Evolutionary conservation across 225 moss, liverwort and hornwort genomes (phyloP).

Genomic region (Pseudoscleropodium purum): DNA sequence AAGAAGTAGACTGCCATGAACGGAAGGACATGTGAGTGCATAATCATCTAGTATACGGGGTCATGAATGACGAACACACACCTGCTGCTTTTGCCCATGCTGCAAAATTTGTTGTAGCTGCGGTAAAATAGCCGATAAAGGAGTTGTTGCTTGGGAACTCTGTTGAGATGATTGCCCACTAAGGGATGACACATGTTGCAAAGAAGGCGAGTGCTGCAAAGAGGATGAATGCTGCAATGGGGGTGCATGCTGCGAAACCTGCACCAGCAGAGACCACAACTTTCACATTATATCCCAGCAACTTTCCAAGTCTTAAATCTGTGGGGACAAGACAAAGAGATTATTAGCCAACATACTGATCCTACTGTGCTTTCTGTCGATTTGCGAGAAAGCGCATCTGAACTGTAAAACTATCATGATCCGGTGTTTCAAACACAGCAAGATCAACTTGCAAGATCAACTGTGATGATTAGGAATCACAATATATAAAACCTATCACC

Average conservation of each 20-base stretch:
- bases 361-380: neutral
- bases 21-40: neutral
- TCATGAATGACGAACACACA: neutral
- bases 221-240: slow-evolving; percentile 9
- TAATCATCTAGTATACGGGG: neutral
- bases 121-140: slow-evolving; percentile 30
- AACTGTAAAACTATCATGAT: neutral
- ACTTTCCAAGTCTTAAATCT: neutral
- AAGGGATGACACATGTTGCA: slow-evolving; percentile 23
- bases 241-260: slow-evolving; percentile 19
- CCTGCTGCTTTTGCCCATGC: slow-evolving; percentile 50
- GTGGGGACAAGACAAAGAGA: neutral
- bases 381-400: neutral
- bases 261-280: slow-evolving; percentile 8
- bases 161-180: slow-evolving; percentile 28
- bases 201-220: slow-evolving; percentile 28
- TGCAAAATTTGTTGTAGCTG: slow-evolving; percentile 47
- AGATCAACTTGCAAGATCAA: neutral
- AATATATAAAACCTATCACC: neutral
- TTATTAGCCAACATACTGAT: neutral
- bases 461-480: neutral
- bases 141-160: slow-evolving; percentile 16
- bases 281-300: neutral
- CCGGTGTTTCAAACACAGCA: neutral
- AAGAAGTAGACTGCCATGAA: neutral